These are phyloP conservation scores for Fonsecaea pugnacius DNA, from an alignment of 2,329 filamentous ascomycete genomes.

Conservation along the genomic window DNA sequence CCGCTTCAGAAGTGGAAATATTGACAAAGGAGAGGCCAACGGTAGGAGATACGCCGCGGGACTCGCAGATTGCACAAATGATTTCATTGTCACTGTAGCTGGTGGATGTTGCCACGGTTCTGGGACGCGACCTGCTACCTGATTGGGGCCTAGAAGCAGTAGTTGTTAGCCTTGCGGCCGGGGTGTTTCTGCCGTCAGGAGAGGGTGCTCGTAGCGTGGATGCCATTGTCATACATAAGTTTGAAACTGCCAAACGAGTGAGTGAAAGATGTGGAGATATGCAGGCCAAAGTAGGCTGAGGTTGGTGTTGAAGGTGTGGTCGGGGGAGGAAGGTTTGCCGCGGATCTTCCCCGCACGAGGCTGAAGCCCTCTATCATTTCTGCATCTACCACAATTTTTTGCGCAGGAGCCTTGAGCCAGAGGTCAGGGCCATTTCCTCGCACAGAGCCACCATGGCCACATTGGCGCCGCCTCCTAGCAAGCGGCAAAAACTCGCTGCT, in stretches of 20 bases:
- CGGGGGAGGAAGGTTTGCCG: neutral
- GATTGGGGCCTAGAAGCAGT: constrained; percentile 21
- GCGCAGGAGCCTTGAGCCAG: neutral
- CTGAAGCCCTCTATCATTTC: neutral
- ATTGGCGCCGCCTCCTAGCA: constrained; percentile 79
- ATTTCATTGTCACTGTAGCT: constrained; percentile 68
- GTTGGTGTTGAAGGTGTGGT: neutral
- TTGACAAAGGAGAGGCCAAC: constrained; percentile 89
- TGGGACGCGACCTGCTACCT: constrained; percentile 44
- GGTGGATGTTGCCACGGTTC: constrained; percentile 62
- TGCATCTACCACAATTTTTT: neutral
- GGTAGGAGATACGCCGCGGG: constrained; percentile 80
- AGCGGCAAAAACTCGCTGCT: constrained; percentile 78
- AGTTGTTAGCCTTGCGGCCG: neutral
- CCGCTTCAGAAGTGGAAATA: constrained; percentile 78
- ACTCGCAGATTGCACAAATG: constrained; percentile 86
- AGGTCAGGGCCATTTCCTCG: neutral
- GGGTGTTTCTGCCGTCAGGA: neutral
- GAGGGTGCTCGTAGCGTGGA: constrained; percentile 7
- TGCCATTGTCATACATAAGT: neutral
- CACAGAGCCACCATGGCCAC: constrained; percentile 68
- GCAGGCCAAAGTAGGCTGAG: neutral
- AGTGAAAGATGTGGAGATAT: neutral
- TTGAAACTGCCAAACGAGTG: neutral
- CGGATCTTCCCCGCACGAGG: neutral